Percentiles rank a stretch among this genome's conserved stretches.
Evolutionary conservation across 306 rosid genomes (phyloP).

Genomic region (Potentilla sterilis): DNA sequence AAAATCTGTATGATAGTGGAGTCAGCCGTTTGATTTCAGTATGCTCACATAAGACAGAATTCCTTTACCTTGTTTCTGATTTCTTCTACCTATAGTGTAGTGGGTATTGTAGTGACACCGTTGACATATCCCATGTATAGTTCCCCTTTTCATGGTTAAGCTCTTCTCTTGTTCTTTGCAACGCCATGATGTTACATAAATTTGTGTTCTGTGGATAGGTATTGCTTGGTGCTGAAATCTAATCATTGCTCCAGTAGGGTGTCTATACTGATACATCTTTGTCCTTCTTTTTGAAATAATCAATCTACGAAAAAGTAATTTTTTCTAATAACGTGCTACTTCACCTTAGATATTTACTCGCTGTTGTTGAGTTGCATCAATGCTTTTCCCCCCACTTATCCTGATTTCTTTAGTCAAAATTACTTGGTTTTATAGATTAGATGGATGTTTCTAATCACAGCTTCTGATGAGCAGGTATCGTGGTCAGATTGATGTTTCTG

Average conservation of each 20-base stretch:
- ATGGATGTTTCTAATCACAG: conserved; percentile 34
- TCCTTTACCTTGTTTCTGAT: background rate
- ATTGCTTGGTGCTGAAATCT: background rate
- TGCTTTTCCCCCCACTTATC: background rate
- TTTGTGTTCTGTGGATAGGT: background rate
- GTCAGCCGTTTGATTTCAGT: background rate
- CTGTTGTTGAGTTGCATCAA: background rate
- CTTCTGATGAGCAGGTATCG: conserved; percentile 62
- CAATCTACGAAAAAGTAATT: background rate
- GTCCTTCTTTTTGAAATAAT: background rate
- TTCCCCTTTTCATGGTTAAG: background rate
- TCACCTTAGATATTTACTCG: background rate
- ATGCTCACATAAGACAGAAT: background rate
- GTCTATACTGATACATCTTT: background rate
- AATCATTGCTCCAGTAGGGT: background rate
- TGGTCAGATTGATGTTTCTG: conserved; percentile 90
- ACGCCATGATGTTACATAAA: background rate
- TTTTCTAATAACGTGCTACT: background rate
- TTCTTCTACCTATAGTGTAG: background rate
- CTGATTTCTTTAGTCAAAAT: background rate
- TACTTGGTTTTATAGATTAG: conserved; percentile 9
- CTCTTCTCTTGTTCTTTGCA: background rate
- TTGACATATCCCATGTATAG: background rate
- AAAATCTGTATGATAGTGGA: background rate
- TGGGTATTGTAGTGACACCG: background rate